A percentile compares a stretch with the other conserved stretches of the same genome.
Conservation (phyloP, 306 rosid species). For the Mucuna pruriens region DNA sequence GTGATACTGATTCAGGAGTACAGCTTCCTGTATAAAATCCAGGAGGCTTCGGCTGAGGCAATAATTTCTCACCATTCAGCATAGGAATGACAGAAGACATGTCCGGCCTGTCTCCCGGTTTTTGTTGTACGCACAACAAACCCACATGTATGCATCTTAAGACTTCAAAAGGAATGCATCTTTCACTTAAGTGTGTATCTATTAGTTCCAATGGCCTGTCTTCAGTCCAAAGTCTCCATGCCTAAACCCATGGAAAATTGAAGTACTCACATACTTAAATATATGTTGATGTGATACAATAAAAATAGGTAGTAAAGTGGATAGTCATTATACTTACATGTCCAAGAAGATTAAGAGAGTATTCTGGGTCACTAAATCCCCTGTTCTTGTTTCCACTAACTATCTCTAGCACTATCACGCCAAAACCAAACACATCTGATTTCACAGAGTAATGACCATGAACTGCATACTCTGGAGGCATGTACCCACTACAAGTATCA, state of each 20-base stretch:
- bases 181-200: not conserved
- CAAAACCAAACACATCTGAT: conserved; percentile 27
- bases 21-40: conserved; percentile 10
- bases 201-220: conserved; percentile 16
- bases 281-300: not conserved
- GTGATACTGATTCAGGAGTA: not conserved
- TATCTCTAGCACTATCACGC: conserved; percentile 27
- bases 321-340: conserved; percentile 20
- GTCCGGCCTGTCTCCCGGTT: conserved; percentile 9
- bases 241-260: not conserved
- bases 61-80: conserved; percentile 35
- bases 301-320: too few relatives aligned
- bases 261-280: too few relatives aligned
- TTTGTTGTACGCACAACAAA: conserved; percentile 19
- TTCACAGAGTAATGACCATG: conserved; percentile 4
- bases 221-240: conserved; percentile 37
- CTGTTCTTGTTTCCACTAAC: not conserved
- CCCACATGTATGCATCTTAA: conserved; percentile 15
- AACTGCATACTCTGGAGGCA: conserved; percentile 21
- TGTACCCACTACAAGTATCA: conserved; percentile 31
- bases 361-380: not conserved
- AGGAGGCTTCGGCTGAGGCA: conserved; percentile 11
- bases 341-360: conserved; percentile 27
- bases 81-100: not conserved
- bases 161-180: not conserved